Conservation (phyloP, 305 asterid species). For the Euphrasia arctica region DNA sequence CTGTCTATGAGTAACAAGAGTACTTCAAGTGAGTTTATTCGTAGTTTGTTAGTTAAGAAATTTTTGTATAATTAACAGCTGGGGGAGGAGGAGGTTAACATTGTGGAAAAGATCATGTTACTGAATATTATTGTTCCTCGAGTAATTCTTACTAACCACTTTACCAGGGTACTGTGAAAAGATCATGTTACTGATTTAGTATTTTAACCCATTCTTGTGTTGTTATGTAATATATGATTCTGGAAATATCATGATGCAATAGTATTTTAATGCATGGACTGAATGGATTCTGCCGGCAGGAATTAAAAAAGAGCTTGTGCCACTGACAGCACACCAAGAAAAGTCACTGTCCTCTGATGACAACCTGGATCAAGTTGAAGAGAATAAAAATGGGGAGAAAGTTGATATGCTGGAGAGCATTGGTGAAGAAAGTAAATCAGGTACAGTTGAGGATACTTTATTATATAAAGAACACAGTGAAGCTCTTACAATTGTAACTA, state of each 20-base stretch:
- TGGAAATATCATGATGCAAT: slow-evolving; percentile 6
- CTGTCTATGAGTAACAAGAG: slow-evolving; percentile 54
- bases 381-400: slow-evolving; percentile 35
- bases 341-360: slow-evolving; percentile 45
- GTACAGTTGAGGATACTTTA: slow-evolving; percentile 38
- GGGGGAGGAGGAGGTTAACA: not conserved
- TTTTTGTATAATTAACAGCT: not conserved
- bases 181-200: no score
- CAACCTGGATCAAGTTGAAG: slow-evolving; percentile 35
- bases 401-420: slow-evolving; percentile 39
- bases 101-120: slow-evolving; percentile 15
- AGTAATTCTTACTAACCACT: not conserved
- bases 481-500: slow-evolving; percentile 38
- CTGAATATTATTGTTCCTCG: slow-evolving; percentile 3
- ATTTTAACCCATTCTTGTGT: not conserved
- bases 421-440: slow-evolving; percentile 39
- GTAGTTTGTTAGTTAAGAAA: slow-evolving; percentile 13
- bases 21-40: slow-evolving; percentile 50
- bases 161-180: not conserved
- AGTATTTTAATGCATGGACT: slow-evolving; percentile 16
- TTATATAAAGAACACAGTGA: slow-evolving; percentile 37
- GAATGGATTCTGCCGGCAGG: slow-evolving; percentile 36
- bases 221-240: slow-evolving; percentile 15
- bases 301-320: slow-evolving; percentile 54
- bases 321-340: slow-evolving; percentile 57